Base-by-base conservation (phyloP, 306 rosid species). In the Acacia acuminata region DNA sequence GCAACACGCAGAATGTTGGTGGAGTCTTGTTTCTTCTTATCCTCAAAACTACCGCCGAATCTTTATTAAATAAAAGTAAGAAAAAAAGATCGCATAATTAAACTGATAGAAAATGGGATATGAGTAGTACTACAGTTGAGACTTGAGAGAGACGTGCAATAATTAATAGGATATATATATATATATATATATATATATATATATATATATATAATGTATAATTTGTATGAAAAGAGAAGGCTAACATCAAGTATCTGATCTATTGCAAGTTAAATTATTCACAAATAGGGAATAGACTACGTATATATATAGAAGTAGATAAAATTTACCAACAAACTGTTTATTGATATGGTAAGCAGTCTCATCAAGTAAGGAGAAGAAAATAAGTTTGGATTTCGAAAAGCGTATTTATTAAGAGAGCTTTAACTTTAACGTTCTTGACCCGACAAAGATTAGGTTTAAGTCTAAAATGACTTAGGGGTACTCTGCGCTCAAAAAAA, bases 11-110 rank as follows among this genome's bases (percentile, higher is more conserved):
- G 53, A 48, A 48, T 48, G 56, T 51, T 51, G 56, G 56, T 51
- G 81, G 15, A 10, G 14, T 68, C 81, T 82, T 64, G 75, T 73
- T 76, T 47, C 45, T 20, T 81, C 67, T 4, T 2, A 14, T 48
- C 16, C 6, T 14, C 47, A n/a, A 58, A 72, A 77, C 44, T 74
- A 34, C 42, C 10, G 40, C 56, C 51, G 3, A 11, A 48, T 11
- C 19, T 48, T 48, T 48, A 38, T 38, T 38, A 38, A 38, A 6
- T 38, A 4, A 10, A 3, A 2, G 17, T 48, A 3, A 14, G 2
- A 47, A 48, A 48, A 17, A 38, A 55, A 55, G 25, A 55, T 55
- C 10, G 0, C 22, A 55, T n/a, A 55, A 38, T 38, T 38, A 6
- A 55, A 55, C 25, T 55, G 6, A 47, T n/a, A 55, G 24, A 55